A percentile compares a stretch with the other conserved stretches of the same genome.
These are phyloP conservation scores for Phialemonium atrogriseum DNA, from an alignment of 2,329 filamentous ascomycete genomes.

Conservation along the genomic window DNA sequence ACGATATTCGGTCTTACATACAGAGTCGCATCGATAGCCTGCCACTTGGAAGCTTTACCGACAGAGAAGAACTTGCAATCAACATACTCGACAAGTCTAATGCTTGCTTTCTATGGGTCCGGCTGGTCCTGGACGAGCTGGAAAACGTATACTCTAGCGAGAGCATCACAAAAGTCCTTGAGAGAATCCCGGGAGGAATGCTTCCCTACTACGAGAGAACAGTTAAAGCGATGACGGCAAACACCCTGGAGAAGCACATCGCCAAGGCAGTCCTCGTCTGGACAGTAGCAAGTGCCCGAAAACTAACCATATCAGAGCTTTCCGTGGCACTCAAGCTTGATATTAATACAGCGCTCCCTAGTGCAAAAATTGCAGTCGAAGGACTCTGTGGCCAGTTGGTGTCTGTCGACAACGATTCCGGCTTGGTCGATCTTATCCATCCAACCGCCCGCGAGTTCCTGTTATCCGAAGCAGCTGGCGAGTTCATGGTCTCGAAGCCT, in stretches of 20 bases:
- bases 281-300: constrained; percentile 15
- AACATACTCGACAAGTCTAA: constrained; percentile 17
- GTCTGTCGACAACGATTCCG: constrained; percentile 11
- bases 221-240: constrained; percentile 14
- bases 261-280: constrained; percentile 18
- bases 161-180: constrained; percentile 18
- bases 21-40: constrained; percentile 12
- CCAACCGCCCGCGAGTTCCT: constrained; percentile 20
- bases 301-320: constrained; percentile 17
- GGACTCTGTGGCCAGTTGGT: constrained; percentile 22
- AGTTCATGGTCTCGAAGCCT: constrained; percentile 15
- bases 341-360: constrained; percentile 13
- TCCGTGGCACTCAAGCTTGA: constrained; percentile 19
- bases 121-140: constrained; percentile 21
- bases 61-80: constrained; percentile 9
- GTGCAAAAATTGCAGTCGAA: constrained; percentile 13
- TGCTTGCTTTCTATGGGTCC: constrained; percentile 24
- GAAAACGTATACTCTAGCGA: constrained; percentile 14
- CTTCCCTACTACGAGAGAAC: constrained; percentile 16
- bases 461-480: constrained; percentile 12
- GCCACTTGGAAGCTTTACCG: constrained; percentile 7
- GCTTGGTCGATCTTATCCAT: constrained; percentile 17
- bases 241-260: constrained; percentile 18
- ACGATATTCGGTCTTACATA: constrained; percentile 18
- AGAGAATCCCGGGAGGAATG: constrained; percentile 24